A percentile compares a stretch with the other conserved stretches of the same genome.
Conservation (phyloP, 1,284 basidiomycete species). For the Tausonia pullulans region DNA sequence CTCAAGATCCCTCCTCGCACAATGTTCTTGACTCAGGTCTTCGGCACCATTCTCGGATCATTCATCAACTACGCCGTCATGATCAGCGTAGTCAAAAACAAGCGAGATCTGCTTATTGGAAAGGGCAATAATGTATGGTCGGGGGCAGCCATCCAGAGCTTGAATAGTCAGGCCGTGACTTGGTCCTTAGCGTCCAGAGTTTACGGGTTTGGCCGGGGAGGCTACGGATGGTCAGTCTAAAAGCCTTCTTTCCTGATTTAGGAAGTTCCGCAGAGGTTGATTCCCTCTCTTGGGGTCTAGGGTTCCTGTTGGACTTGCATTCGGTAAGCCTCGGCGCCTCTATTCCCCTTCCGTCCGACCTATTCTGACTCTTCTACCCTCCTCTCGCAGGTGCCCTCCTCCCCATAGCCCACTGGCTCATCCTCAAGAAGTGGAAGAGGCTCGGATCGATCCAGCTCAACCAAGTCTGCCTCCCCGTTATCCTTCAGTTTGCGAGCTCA, state of each 20-base stretch:
- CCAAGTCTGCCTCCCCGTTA: conserved; percentile 12
- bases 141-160: not conserved
- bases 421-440: conserved; percentile 23
- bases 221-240: not conserved
- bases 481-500: conserved; percentile 18
- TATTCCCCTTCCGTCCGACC: not conserved
- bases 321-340: not conserved
- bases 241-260: no score
- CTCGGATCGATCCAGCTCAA: conserved; percentile 18
- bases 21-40: conserved; percentile 55
- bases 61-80: conserved; percentile 41
- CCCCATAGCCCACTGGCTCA: conserved; percentile 21
- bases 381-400: not conserved
- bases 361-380: not conserved
- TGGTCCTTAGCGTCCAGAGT: not conserved
- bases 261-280: no score
- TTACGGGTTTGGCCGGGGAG: not conserved
- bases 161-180: not conserved
- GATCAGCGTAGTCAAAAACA: conserved; percentile 26
- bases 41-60: conserved; percentile 51
- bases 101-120: not conserved
- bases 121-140: not conserved
- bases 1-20: conserved; percentile 61
- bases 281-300: no score
- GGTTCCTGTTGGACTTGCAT: not conserved